phyloP scores from a whole-genome alignment of 1,284 basidiomycete species.

The Entoloma clypeatum region DNA sequence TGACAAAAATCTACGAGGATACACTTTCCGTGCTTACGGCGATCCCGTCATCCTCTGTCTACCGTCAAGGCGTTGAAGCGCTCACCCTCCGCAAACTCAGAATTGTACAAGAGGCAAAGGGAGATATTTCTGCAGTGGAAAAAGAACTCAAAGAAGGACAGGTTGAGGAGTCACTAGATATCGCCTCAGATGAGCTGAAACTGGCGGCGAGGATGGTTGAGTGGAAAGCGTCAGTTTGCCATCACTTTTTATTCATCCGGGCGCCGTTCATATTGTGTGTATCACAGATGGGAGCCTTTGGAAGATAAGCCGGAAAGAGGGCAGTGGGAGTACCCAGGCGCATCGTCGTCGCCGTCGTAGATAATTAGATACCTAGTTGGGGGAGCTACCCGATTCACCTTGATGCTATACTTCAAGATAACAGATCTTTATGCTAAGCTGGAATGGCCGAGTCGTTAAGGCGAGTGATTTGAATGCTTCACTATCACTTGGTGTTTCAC shows the following conservation, averaged over 20 bases:
- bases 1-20: slow-evolving; percentile 72
- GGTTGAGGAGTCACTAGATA: slow-evolving; percentile 80
- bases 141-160: slow-evolving; percentile 72
- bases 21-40: slow-evolving; percentile 72
- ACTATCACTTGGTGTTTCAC: slow-evolving; percentile 58
- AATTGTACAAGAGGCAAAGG: slow-evolving; percentile 67
- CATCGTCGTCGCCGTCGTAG: slow-evolving; percentile 27
- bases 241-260: slow-evolving; percentile 8
- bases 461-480: slow-evolving; percentile 62
- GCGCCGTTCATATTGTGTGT: slow-evolving; percentile 9
- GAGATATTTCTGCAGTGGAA: slow-evolving; percentile 67
- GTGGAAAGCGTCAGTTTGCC: slow-evolving; percentile 89
- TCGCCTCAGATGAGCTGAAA: slow-evolving; percentile 81
- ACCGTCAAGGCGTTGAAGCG: slow-evolving; percentile 87
- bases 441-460: slow-evolving; percentile 83
- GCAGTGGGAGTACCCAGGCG: slow-evolving; percentile 82
- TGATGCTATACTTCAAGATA: no score
- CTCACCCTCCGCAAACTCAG: slow-evolving; percentile 81
- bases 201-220: slow-evolving; percentile 85
- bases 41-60: slow-evolving; percentile 81
- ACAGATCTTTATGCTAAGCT: slow-evolving; percentile 37
- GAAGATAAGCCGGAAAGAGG: slow-evolving; percentile 76
- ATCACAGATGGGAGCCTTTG: slow-evolving; percentile 78
- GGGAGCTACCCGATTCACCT: no score
- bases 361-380: no score